These are phyloP conservation scores for Arachis monticola DNA, from an alignment of 331 rosid species.

Conservation along the genomic window DNA sequence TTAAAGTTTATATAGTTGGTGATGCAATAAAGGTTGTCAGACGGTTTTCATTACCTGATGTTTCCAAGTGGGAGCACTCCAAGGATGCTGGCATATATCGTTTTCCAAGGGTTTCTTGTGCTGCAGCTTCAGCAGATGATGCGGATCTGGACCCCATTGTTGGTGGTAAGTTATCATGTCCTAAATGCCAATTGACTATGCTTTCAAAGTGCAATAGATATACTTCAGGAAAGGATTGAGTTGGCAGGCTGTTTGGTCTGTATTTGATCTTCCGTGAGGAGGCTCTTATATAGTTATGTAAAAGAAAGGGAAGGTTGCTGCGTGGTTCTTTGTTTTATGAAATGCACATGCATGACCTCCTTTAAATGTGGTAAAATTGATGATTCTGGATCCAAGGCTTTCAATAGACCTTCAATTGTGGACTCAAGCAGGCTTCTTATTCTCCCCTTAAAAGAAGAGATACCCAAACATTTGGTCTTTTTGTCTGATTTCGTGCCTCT, in stretches of 20 bases:
- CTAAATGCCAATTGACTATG: slow-evolving; percentile 2
- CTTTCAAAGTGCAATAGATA: background rate
- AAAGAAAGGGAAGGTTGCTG: too few relatives aligned
- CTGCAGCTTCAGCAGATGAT: slow-evolving; percentile 96
- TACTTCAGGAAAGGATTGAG: background rate
- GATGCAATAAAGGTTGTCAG: slow-evolving; percentile 93
- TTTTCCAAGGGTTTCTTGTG: slow-evolving; percentile 93
- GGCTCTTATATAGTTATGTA: background rate
- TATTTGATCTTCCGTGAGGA: background rate
- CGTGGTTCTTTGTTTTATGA: too few relatives aligned
- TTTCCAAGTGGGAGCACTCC: slow-evolving; percentile 73
- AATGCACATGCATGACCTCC: background rate
- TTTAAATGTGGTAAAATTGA: background rate
- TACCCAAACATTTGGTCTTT: too few relatives aligned
- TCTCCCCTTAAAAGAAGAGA: too few relatives aligned
- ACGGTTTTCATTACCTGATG: slow-evolving; percentile 92
- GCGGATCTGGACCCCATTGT: slow-evolving; percentile 88
- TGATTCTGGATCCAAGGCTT: slow-evolving; percentile 3
- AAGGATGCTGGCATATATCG: slow-evolving; percentile 64
- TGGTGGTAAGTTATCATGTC: slow-evolving; percentile 65
- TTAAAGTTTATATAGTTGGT: slow-evolving; percentile 89
- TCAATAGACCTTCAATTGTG: background rate
- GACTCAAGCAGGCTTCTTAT: too few relatives aligned
- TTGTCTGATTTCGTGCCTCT: too few relatives aligned
- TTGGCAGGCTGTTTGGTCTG: background rate